These are phyloP conservation scores for Tetracladium maxilliforme DNA, from an alignment of 2,329 filamentous ascomycete genomes.

Conservation along the genomic window DNA sequence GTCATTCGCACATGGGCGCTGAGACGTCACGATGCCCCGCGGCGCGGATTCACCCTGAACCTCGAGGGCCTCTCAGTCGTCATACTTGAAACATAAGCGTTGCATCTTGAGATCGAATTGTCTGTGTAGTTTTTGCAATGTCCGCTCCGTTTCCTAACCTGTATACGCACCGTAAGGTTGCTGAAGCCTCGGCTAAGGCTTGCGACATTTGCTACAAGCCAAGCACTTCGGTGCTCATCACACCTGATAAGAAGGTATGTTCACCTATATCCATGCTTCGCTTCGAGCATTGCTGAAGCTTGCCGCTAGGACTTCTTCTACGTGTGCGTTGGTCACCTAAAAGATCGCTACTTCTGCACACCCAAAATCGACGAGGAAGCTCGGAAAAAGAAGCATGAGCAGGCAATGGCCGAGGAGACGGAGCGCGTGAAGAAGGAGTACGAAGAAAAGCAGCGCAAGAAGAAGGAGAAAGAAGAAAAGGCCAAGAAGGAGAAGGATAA, in stretches of 20 bases:
- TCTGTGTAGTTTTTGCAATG: constrained; percentile 19
- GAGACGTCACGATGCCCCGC: too few species aligned
- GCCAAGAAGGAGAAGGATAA: constrained; percentile 38
- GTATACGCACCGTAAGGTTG: constrained; percentile 77
- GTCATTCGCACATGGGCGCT: too few species aligned
- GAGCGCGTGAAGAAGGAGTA: constrained; percentile 53
- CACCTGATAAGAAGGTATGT: constrained; percentile 71
- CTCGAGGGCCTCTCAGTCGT: too few species aligned
- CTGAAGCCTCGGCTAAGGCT: constrained; percentile 66
- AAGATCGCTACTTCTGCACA: constrained; percentile 67
- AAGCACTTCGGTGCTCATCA: constrained; percentile 74
- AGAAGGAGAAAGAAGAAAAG: constrained; percentile 54
- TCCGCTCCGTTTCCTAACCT: constrained; percentile 64
- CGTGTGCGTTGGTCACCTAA: constrained; percentile 69
- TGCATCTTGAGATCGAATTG: too few species aligned
- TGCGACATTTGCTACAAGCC: constrained; percentile 91
- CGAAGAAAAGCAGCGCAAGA: constrained; percentile 62
- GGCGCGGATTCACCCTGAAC: too few species aligned
- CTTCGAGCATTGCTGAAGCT: too few species aligned
- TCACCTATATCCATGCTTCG: constrained; percentile 1
- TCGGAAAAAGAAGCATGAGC: constrained; percentile 40
- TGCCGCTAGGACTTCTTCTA: constrained; percentile 77
- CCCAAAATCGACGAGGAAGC: constrained; percentile 58
- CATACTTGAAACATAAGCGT: too few species aligned
- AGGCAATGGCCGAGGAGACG: constrained; percentile 48